These are phyloP conservation scores for Rhipidocladum racemiflorum DNA, from an alignment of 176 grass and related monocot genomes.

Conservation along the genomic window DNA sequence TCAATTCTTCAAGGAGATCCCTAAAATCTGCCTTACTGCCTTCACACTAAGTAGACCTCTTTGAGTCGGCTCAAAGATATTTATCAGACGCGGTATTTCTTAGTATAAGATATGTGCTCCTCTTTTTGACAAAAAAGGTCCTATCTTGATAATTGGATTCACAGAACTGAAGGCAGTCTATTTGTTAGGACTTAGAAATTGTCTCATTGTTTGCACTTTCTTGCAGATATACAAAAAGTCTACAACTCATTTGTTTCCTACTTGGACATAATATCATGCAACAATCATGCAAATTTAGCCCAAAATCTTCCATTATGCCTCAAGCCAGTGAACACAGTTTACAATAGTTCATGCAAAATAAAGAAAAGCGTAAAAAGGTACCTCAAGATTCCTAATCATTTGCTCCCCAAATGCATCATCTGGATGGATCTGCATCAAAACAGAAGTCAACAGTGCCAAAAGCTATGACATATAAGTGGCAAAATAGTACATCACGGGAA, in stretches of 20 bases:
- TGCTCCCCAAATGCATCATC: slow-evolving; percentile 98
- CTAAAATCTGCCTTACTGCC: background rate
- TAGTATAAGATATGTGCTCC: background rate
- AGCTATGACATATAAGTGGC: background rate
- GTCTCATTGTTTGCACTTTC: background rate
- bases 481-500: slow-evolving; percentile 26
- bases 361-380: slow-evolving; percentile 16
- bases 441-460: slow-evolving; percentile 19
- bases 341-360: background rate
- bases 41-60: background rate
- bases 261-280: background rate
- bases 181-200: background rate
- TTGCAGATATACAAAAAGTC: background rate
- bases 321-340: background rate
- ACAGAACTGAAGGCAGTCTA: background rate
- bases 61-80: background rate
- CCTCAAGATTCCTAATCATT: slow-evolving; percentile 99
- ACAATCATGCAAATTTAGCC: background rate
- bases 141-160: background rate
- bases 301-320: background rate
- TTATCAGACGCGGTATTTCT: background rate
- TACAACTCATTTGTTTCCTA: background rate
- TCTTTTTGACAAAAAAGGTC: background rate
- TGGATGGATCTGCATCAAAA: slow-evolving; percentile 77
- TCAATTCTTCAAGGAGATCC: background rate